phyloP scores from a whole-genome alignment of 2,329 filamentous ascomycete species.

The Diplodia scrobiculata region DNA sequence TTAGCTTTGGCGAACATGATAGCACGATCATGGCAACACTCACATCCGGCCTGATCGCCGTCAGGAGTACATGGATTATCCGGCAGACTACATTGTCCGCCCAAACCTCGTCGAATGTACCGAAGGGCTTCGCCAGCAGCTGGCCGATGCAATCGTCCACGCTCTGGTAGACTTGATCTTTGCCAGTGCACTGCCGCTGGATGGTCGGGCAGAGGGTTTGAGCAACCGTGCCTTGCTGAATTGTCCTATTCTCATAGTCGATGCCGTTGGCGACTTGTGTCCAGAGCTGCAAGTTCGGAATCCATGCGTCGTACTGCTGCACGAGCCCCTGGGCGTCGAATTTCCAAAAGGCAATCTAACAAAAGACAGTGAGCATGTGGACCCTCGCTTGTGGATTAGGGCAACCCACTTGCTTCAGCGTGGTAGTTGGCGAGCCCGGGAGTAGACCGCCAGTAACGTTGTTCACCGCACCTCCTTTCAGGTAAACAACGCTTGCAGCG shows the following conservation, averaged over 20 bases:
- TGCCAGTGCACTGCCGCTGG: slow-evolving; percentile 43
- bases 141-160: slow-evolving; percentile 41
- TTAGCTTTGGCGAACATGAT: neutral
- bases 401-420: slow-evolving; percentile 41
- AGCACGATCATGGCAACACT: neutral
- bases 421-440: slow-evolving; percentile 38
- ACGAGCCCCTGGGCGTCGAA: slow-evolving; percentile 51
- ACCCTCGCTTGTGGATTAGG: too few relatives aligned
- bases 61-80: slow-evolving; percentile 48
- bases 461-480: slow-evolving; percentile 36
- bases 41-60: slow-evolving; percentile 35
- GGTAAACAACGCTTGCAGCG: slow-evolving; percentile 46
- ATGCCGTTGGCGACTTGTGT: slow-evolving; percentile 38
- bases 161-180: slow-evolving; percentile 44
- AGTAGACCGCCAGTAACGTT: slow-evolving; percentile 39
- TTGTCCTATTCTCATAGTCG: slow-evolving; percentile 37
- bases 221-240: slow-evolving; percentile 35
- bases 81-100: slow-evolving; percentile 51
- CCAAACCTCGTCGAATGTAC: slow-evolving; percentile 49
- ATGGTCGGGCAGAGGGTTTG: slow-evolving; percentile 41
- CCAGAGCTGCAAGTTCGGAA: slow-evolving; percentile 49
- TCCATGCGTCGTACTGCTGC: slow-evolving; percentile 49
- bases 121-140: slow-evolving; percentile 44
- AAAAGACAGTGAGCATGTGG: neutral
- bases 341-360: slow-evolving; percentile 50